Base-by-base conservation (phyloP, 129 eudicot genomes). In the Chrysanthemum seticuspe region DNA sequence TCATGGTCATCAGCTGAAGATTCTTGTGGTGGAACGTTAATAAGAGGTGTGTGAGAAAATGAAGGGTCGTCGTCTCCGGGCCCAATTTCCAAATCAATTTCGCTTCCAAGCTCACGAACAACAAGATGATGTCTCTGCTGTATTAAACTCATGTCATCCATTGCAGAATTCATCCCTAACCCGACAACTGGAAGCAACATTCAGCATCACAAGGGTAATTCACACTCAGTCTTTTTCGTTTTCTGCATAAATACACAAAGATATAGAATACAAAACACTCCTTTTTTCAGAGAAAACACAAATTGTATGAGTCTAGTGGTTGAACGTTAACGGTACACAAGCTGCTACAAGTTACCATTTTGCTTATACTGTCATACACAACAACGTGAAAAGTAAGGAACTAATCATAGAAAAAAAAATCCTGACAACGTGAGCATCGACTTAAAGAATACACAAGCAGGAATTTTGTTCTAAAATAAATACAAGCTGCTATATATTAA, bases 41-140 rank as follows among this genome's bases (percentile, higher is more conserved):
- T 81, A 27, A 90, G 82, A 29, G 91, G 85, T 55, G 79, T 74
- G 69, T 80, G 85, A 1, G 82, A 44, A 78, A 87, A 93, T 44
- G 97, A 65, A 11, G 90, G 79, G 15, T 89, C 97, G 29, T 90
- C 97, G 36, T 94, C 96, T 9, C 89, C 97, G 0, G 96, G 87
- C 61, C 98, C 98, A 10, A 94, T 94, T 81, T 94, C 99, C 82
- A 94, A 72, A 80, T 94, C 99, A 52, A 93, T 93, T 81, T 87
- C 98, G 72, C 89, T 96, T 3, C 91, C 95, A 31, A 94, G 85
- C 74, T 90, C 99, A 54, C 97, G 80, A 31, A 90, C 97, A 29
- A 87, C 95, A 47, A 93, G 80, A 55, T 94, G 97, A 85, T 94
- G 98, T 44, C 97, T 79, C 62, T 94, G 97, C 31, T 94, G 99